Evolutionary conservation across 176 grass and related monocot genomes (phyloP).

Genomic region (Aegilops bicornis): DNA sequence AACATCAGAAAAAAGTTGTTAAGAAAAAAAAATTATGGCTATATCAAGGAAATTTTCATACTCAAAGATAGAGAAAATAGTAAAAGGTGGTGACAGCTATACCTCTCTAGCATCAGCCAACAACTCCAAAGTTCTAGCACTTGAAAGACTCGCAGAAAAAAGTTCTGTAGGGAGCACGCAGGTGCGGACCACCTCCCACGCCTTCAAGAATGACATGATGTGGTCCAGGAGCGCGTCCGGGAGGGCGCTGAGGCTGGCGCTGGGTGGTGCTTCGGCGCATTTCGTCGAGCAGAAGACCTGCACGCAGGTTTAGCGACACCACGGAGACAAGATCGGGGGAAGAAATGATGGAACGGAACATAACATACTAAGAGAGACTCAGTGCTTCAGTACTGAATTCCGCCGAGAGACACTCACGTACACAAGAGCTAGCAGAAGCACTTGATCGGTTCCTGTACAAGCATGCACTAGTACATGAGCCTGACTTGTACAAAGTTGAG

Average conservation of each 20-base stretch:
- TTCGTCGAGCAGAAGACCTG: not conserved
- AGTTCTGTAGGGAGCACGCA: too few species aligned
- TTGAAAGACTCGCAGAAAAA: not conserved
- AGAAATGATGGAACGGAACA: too few species aligned
- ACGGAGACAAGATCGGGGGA: too few species aligned
- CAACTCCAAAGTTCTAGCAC: not conserved
- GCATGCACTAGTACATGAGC: too few species aligned
- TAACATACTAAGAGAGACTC: too few species aligned
- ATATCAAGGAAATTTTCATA: not conserved
- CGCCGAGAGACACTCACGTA: too few species aligned
- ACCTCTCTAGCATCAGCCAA: not conserved
- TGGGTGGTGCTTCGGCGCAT: not conserved
- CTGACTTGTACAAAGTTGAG: too few species aligned
- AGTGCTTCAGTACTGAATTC: too few species aligned
- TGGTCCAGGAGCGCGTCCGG: constrained; percentile 31
- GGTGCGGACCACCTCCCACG: constrained; percentile 43
- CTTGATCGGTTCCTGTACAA: too few species aligned
- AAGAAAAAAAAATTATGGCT: not conserved
- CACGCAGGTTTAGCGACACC: not conserved
- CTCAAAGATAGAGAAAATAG: not conserved
- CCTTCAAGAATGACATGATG: constrained; percentile 26
- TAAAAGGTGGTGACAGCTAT: not conserved
- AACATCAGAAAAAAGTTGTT: not conserved
- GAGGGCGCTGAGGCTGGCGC: constrained; percentile 25
- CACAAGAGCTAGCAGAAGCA: too few species aligned